These are phyloP conservation scores for Aspergillus luchuensis DNA, from an alignment of 2,329 filamentous ascomycete genomes.

Conservation along the genomic window DNA sequence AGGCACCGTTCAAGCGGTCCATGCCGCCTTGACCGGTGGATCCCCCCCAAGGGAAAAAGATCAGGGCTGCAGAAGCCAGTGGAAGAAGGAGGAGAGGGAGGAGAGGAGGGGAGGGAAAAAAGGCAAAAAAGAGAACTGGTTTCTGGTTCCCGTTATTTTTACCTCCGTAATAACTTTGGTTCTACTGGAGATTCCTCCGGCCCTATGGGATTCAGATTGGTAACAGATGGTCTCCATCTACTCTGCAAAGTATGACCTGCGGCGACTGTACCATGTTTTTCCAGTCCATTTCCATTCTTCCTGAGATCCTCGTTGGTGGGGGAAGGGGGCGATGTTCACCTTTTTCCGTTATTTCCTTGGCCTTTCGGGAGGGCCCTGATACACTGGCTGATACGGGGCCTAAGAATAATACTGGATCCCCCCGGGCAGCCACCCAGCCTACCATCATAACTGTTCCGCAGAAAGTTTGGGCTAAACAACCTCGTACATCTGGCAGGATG, in stretches of 20 bases:
- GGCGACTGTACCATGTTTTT: neutral
- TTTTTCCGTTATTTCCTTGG: neutral
- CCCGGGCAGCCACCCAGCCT: neutral
- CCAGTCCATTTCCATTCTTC: neutral
- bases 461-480: neutral
- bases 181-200: neutral
- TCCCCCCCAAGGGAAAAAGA: conserved; percentile 15
- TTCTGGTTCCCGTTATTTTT: conserved; percentile 4
- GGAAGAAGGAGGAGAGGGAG: neutral
- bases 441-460: neutral
- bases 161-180: too few species aligned
- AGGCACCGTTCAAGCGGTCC: conserved; percentile 23
- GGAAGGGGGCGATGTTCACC: neutral
- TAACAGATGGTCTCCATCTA: neutral
- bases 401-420: neutral
- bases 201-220: neutral
- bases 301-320: neutral
- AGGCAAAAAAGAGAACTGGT: neutral
- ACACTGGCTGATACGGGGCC: neutral
- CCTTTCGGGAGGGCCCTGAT: neutral
- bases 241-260: neutral
- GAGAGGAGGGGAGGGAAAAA: neutral
- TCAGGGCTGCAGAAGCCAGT: conserved; percentile 12
- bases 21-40: conserved; percentile 26
- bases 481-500: conserved; percentile 3